Conservation (phyloP, 768 basidiomycete genomes). For the Tricholoma bakamatsutake region DNA sequence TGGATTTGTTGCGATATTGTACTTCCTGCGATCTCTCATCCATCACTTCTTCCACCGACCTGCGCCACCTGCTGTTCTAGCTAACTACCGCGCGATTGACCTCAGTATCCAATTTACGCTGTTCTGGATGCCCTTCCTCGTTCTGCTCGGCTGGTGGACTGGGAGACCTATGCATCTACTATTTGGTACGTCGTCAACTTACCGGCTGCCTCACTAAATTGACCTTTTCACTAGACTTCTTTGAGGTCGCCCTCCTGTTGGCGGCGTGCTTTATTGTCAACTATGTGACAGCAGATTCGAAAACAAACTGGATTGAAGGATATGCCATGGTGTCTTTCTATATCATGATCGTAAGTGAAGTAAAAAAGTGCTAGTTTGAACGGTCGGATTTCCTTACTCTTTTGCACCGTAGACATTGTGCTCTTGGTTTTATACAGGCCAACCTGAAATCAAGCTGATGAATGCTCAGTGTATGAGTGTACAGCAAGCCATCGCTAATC, state of each 20-base stretch:
- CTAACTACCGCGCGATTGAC: conserved; percentile 67
- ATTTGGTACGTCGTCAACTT: conserved; percentile 47
- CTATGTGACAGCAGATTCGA: conserved; percentile 71
- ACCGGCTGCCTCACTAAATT: neutral
- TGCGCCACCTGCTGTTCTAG: conserved; percentile 49
- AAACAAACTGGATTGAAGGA: conserved; percentile 79
- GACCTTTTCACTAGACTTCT: conserved; percentile 44
- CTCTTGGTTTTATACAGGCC: conserved; percentile 63
- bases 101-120: conserved; percentile 72
- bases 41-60: conserved; percentile 34
- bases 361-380: neutral
- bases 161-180: conserved; percentile 54
- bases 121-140: conserved; percentile 75
- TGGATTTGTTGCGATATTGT: conserved; percentile 53
- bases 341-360: conserved; percentile 47
- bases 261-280: conserved; percentile 74
- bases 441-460: conserved; percentile 41
- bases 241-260: conserved; percentile 59
- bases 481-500: conserved; percentile 25
- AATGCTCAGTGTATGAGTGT: conserved; percentile 35
- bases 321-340: conserved; percentile 63
- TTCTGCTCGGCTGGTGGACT: conserved; percentile 65
- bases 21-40: conserved; percentile 43
- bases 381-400: neutral
- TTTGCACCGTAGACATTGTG: conserved; percentile 42